phyloP scores from a whole-genome alignment of 441 rosid genomes.

The Jatropha podagrica region DNA sequence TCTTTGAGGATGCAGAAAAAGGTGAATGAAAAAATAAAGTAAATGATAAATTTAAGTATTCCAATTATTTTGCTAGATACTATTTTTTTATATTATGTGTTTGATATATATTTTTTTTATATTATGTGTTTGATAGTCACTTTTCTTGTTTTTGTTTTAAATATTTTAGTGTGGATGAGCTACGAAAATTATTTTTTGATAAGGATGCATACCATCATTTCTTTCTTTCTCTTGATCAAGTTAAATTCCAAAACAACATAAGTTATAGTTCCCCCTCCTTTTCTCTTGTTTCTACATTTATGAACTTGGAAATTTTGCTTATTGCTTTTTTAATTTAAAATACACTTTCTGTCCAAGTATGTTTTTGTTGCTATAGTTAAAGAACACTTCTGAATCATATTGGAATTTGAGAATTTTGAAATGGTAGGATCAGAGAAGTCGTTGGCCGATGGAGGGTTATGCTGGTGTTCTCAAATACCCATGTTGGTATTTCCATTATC shows the following conservation, averaged over 20 bases:
- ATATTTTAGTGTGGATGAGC: slow-evolving; percentile 65
- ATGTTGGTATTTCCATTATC: background rate
- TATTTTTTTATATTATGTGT: background rate
- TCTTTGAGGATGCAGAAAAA: background rate
- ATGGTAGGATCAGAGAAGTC: background rate
- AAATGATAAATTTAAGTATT: background rate
- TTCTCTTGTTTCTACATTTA: background rate
- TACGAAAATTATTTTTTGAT: slow-evolving; percentile 80
- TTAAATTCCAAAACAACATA: slow-evolving; percentile 76
- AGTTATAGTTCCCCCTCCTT: slow-evolving; percentile 28
- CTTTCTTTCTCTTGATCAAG: slow-evolving; percentile 77
- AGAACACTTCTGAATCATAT: background rate
- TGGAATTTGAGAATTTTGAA: background rate
- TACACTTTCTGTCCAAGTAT: background rate
- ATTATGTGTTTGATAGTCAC: slow-evolving; percentile 6
- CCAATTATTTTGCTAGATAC: background rate
- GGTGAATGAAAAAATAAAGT: too few species aligned
- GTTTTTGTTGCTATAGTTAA: background rate
- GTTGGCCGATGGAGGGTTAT: background rate
- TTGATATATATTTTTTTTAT: too few species aligned
- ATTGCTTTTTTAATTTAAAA: background rate
- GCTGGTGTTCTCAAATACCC: background rate
- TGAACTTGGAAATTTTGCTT: background rate
- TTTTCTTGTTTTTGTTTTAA: slow-evolving; percentile 17
- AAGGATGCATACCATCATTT: slow-evolving; percentile 84